Base-by-base conservation (phyloP, 75 land plant genomes). In the Cunninghamia lanceolata region DNA sequence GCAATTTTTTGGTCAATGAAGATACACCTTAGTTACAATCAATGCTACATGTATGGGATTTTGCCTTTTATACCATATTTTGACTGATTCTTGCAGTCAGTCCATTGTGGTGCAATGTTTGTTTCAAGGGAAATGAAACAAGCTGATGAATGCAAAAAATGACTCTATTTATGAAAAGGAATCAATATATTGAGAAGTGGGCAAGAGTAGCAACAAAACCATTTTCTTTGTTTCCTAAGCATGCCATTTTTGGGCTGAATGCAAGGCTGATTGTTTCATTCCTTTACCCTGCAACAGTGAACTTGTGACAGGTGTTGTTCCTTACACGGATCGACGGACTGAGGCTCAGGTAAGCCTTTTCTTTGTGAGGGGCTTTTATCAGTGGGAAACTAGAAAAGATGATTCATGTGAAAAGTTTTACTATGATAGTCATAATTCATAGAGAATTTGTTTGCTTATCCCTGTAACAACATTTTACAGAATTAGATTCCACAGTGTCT, bases 311-410 rank as follows among this genome's bases (percentile, higher is more conserved):
- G 99, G 99, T 75, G 95, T 96, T 77, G 96, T 98, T 50, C 99
- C 99, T 40, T 98, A 98, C 87, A 98, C 99, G n/a, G 99, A 98
- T 87, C 94, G 94, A 75, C 94, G 91, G 40, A 94, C 99, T 85
- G 96, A 93, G 89, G 98, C 99, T 47, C 99, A 98, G 98, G 99
- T 94, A 83, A 84, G 81, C 13, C 28, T 70, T n/a, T 36, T 84
- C 63, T 38, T 43, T 3, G 50, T 45, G 45, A 80, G n/a, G 50
- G 82, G 14, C 28, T 28, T 80, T 45, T n/a, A 43, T 80, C 50
- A 42, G 4, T n/a, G 47, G 82, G 82, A 40, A 45, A 80, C 30
- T 11, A 28, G 42, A 45, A 42, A 80, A 80, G 28, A 40, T 28
- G 28, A 43, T n/a, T 30, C 34, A 80, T 13, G 16, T 45, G 46